phyloP scores from a whole-genome alignment of 805 yeast genomes.

The Schwanniomyces occidentalis region DNA sequence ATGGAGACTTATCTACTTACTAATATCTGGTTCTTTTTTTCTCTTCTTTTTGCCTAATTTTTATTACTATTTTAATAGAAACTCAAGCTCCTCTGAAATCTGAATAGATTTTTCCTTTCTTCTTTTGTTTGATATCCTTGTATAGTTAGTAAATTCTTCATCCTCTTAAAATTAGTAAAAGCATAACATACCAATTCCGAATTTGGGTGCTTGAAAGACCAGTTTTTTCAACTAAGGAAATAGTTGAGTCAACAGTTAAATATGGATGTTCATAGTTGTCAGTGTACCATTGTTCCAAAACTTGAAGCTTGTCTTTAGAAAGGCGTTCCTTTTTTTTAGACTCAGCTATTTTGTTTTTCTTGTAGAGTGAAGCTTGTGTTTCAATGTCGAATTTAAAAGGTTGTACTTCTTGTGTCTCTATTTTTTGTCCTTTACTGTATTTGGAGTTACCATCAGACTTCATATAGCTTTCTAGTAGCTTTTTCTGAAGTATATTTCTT shows the following conservation, averaged over 20 bases:
- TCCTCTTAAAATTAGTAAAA: no score
- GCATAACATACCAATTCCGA: constrained; percentile 4
- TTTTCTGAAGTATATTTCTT: constrained; percentile 1
- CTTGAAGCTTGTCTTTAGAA: neutral
- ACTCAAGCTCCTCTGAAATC: constrained; percentile 2
- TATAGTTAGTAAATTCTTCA: no score
- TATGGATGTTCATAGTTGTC: constrained; percentile 3
- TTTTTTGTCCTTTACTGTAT: no score
- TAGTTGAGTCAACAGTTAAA: neutral
- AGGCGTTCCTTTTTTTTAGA: neutral
- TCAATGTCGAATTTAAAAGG: no score
- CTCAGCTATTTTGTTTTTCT: no score
- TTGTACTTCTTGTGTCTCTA: no score
- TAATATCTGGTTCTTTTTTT: no score
- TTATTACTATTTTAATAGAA: neutral
- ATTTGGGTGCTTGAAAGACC: constrained; percentile 3
- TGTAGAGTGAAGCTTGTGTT: no score
- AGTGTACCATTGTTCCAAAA: constrained; percentile 4
- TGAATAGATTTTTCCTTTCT: constrained; percentile 2
- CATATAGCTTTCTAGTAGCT: no score
- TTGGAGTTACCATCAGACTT: no score
- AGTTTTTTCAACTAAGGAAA: neutral
- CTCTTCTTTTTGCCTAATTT: no score
- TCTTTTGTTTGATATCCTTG: constrained; percentile 5
- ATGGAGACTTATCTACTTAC: no score